Conservation (phyloP, 176 grass and related monocot species). For the Ensete ventricosum region DNA sequence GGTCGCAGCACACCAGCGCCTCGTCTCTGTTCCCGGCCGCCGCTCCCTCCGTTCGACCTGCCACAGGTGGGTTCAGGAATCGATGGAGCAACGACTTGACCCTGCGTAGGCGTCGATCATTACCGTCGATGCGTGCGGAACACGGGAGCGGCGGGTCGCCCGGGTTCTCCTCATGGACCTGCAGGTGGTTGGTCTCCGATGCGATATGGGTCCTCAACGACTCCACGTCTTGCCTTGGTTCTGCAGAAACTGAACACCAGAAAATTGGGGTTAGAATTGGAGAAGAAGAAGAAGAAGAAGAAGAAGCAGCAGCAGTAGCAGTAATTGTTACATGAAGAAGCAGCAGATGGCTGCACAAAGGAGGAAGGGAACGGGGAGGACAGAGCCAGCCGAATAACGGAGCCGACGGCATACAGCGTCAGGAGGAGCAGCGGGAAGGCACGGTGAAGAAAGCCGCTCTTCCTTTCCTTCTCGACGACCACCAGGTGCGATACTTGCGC, state of each 20-base stretch:
- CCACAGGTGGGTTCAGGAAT: background rate
- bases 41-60: slow-evolving; percentile 38
- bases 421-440: slow-evolving; percentile 5
- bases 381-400: slow-evolving; percentile 2
- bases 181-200: slow-evolving; percentile 1
- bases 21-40: slow-evolving; percentile 10
- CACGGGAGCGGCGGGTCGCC: background rate
- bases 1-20: slow-evolving; percentile 77
- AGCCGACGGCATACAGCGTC: slow-evolving; percentile 1
- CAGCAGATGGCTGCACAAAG: background rate
- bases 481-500: background rate
- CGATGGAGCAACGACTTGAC: background rate
- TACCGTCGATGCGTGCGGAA: background rate
- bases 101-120: background rate
- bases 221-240: background rate
- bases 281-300: background rate
- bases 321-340: slow-evolving; percentile 5
- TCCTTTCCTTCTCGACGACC: background rate
- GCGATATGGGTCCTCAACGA: slow-evolving; percentile 2
- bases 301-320: background rate
- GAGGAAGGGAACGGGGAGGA: background rate
- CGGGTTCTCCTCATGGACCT: background rate
- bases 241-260: background rate
- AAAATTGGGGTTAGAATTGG: background rate
- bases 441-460: background rate